Evolutionary conservation across 768 basidiomycete genomes (phyloP).

Genomic region (Thelephora ganbajun): DNA sequence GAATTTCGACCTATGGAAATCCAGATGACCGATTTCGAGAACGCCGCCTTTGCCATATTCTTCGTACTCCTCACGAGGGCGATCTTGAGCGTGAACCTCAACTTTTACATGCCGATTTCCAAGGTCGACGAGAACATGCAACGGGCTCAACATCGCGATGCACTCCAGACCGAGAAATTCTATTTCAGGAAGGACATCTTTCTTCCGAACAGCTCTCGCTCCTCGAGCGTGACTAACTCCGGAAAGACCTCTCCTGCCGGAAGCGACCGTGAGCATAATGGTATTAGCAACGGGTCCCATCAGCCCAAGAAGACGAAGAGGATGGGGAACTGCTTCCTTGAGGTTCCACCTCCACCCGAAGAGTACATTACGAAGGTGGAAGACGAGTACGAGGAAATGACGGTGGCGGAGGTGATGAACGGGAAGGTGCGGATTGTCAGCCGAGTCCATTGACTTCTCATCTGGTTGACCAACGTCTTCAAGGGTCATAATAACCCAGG

Average conservation of each 20-base stretch:
- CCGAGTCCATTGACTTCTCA: not conserved
- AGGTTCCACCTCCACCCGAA: constrained; percentile 36
- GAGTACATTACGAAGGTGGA: constrained; percentile 37
- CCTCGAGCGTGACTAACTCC: constrained; percentile 11
- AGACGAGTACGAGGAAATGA: constrained; percentile 88
- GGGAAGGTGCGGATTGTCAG: constrained; percentile 49
- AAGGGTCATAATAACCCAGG: constrained; percentile 64
- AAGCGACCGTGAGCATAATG: constrained; percentile 10
- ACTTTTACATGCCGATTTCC: constrained; percentile 94
- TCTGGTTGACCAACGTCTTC: constrained; percentile 1
- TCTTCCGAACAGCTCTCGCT: constrained; percentile 23
- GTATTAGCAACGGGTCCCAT: constrained; percentile 7
- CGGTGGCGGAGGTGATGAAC: constrained; percentile 83
- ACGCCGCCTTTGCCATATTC: constrained; percentile 93
- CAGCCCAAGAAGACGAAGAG: constrained; percentile 43
- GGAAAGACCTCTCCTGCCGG: constrained; percentile 11
- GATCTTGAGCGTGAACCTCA: constrained; percentile 81
- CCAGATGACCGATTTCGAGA: constrained; percentile 97
- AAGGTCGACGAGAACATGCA: constrained; percentile 98
- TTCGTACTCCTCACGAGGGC: constrained; percentile 89
- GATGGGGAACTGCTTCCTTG: constrained; percentile 60
- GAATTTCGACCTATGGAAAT: constrained; percentile 99
- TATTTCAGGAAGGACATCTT: constrained; percentile 84
- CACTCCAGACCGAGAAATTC: constrained; percentile 61
- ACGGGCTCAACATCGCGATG: constrained; percentile 75